Evolutionary conservation across 2,329 filamentous ascomycete species (phyloP), one percentile per base, ranked within the genome.

Genomic region (Samsoniella hepiali): DNA sequence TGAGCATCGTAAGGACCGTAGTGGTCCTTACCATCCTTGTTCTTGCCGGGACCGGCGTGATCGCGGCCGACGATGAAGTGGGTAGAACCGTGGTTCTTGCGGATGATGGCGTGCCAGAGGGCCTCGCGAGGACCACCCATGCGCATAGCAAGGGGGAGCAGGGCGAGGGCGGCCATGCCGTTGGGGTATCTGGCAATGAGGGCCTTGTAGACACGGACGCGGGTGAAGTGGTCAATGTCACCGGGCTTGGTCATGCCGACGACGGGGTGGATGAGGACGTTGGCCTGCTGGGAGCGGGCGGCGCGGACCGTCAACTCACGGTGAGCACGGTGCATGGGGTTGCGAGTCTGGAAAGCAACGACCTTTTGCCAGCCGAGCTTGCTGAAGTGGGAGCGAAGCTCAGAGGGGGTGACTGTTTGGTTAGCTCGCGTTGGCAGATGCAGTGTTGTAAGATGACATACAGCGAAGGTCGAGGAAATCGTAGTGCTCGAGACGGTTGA

Each of bases 61-160:
- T 99, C 95, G 82, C 95, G 92, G 66, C 95, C 95, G 69, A 99
- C 93, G 72, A 99, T 99, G 84, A 99, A 99, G 85, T 99, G 95
- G 17, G 95, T 98, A 55, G 94, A 93, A 72, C 95, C 95, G 81
- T 97, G 93, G 81, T 99, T 99, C 89, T 98, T 99, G 76, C 95
- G 93, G 84, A 99, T 99, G 73, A 99, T 97, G 74, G 95, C 95
- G 84, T 99, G 95, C 95, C 95, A 99, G 81, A 99, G 93, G 70
- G 95, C 95, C 83, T 99, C 95, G 70, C 95, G 91, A 67, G 95
- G 95, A 72, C 95, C 95, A 74, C 93, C 95, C 95, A 99, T 99
- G 76, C 95, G 91, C 95, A 99, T 99, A 72, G 95, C 95, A 68
- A 99, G 85, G 64, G 93, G 93, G 62, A 99, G 86, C 49, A 99